Conservation (phyloP, 495 filamentous ascomycete genomes). For the Clohesyomyces aquaticus region DNA sequence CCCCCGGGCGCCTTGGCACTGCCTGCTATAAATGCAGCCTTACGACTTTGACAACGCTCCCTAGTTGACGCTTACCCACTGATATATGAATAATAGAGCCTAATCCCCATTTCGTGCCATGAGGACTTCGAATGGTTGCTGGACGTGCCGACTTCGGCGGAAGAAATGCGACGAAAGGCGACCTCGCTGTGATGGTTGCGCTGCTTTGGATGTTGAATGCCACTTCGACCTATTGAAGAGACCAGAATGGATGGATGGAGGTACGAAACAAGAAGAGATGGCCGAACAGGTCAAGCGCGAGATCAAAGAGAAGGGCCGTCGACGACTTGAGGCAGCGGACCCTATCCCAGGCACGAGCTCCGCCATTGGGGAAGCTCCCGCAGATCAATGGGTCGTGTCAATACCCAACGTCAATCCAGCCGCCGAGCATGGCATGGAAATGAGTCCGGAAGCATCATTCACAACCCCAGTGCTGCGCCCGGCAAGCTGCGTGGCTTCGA, state of each 20-base stretch:
- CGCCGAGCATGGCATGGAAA: not conserved
- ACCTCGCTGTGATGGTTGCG: conserved; percentile 54
- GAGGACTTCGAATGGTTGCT: conserved; percentile 55
- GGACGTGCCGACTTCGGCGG: conserved; percentile 61
- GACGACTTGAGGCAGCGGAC: too few species aligned
- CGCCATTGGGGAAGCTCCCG: not conserved
- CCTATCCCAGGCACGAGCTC: not conserved
- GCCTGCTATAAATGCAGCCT: too few species aligned
- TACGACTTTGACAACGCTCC: too few species aligned
- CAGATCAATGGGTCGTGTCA: not conserved
- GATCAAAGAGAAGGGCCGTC: conserved; percentile 54
- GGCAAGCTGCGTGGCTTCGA: conserved; percentile 3
- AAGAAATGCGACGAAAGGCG: conserved; percentile 60
- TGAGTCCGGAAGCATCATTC: not conserved
- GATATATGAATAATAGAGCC: too few species aligned
- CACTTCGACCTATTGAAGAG: conserved; percentile 53
- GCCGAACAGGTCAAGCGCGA: conserved; percentile 55
- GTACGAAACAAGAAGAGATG: conserved; percentile 53
- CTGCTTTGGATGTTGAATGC: conserved; percentile 53
- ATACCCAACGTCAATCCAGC: not conserved
- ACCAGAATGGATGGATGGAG: conserved; percentile 63
- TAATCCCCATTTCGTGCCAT: too few species aligned
- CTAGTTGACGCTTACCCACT: too few species aligned
- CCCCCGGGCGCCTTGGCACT: too few species aligned
- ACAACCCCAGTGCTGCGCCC: not conserved